Percentiles rank a stretch among this genome's conserved stretches.
phyloP scores from a whole-genome alignment of 306 rosid genomes.

The Castanea crenata region DNA sequence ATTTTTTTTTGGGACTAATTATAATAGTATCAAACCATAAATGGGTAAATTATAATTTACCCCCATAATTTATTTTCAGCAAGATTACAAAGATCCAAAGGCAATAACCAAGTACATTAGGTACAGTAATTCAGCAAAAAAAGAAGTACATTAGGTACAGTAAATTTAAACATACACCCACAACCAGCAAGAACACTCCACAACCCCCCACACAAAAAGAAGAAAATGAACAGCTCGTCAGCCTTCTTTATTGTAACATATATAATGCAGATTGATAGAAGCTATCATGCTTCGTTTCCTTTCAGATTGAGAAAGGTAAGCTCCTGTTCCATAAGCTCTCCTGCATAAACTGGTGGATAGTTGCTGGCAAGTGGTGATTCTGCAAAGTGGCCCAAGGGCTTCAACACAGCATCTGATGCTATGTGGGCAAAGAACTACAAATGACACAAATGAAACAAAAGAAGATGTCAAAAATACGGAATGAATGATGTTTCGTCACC shows the following conservation, averaged over 20 bases:
- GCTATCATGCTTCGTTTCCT: slow-evolving; percentile 43
- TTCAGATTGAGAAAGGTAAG: slow-evolving; percentile 88
- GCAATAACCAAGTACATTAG: background rate
- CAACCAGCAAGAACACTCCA: background rate
- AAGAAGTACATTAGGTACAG: background rate
- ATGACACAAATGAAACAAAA: background rate
- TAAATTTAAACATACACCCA: background rate
- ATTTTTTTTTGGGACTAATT: too few species aligned
- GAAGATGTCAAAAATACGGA: background rate
- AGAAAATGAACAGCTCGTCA: too few species aligned
- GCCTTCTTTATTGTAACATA: background rate
- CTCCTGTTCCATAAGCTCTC: slow-evolving; percentile 93
- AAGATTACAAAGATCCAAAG: too few species aligned
- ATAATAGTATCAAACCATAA: too few species aligned
- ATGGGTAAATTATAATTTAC: too few species aligned
- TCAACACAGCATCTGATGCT: slow-evolving; percentile 87
- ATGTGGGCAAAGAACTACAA: slow-evolving; percentile 87
- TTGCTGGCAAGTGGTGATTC: slow-evolving; percentile 53
- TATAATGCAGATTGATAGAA: slow-evolving; percentile 14
- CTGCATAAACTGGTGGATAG: slow-evolving; percentile 66
- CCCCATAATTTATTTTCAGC: too few species aligned
- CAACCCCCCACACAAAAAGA: too few species aligned
- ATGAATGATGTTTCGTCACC: too few species aligned
- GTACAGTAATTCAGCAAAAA: background rate
- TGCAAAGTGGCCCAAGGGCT: slow-evolving; percentile 83